These are phyloP conservation scores for Yamadazyma sp. DNA, from an alignment of 1,139 yeast species.

Conservation along the genomic window DNA sequence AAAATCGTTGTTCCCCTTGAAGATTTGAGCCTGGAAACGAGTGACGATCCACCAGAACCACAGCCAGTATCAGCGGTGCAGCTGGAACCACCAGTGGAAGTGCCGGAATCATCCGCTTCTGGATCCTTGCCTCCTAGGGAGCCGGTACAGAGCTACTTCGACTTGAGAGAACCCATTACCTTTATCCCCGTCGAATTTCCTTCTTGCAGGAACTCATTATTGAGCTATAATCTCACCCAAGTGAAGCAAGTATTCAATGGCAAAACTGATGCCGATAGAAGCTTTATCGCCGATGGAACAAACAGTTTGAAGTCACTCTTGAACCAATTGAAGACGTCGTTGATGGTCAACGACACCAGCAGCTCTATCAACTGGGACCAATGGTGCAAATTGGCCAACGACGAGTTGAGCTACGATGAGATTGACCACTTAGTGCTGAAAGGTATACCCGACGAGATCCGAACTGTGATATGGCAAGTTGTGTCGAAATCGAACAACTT, in stretches of 20 bases:
- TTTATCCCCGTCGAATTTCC: constrained; percentile 11
- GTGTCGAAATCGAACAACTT: constrained; percentile 78
- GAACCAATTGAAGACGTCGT: constrained; percentile 47
- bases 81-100: constrained; percentile 11
- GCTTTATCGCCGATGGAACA: constrained; percentile 59
- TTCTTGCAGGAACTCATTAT: constrained; percentile 29
- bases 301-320: constrained; percentile 47
- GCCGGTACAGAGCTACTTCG: constrained; percentile 29
- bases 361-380: constrained; percentile 72
- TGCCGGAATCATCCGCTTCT: constrained; percentile 16
- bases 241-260: constrained; percentile 28
- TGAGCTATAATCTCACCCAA: constrained; percentile 36
- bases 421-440: constrained; percentile 69
- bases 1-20: no score
- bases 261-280: constrained; percentile 36
- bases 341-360: constrained; percentile 32
- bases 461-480: constrained; percentile 92
- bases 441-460: constrained; percentile 82
- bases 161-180: constrained; percentile 24
- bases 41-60: not conserved
- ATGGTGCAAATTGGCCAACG: constrained; percentile 53
- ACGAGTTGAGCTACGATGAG: constrained; percentile 33
- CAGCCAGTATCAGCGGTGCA: not conserved
- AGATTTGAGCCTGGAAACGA: no score
- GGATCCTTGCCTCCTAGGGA: constrained; percentile 25